phyloP scores from a whole-genome alignment of 495 filamentous ascomycete genomes.

The Venustampulla echinocandica region DNA sequence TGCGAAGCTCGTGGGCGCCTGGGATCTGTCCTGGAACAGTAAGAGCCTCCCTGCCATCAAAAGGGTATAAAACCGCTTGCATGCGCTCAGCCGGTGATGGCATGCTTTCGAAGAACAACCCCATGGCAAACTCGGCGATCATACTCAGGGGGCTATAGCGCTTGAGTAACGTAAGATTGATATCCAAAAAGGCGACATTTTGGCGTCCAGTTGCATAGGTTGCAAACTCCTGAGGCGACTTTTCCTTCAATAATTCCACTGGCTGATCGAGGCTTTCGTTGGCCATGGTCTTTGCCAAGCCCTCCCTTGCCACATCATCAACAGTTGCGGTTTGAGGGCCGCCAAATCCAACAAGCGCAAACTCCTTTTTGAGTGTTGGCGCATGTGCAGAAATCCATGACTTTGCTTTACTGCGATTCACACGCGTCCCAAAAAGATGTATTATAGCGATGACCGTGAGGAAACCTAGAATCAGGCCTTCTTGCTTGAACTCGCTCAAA shows the following conservation, averaged over 20 bases:
- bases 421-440: conserved; percentile 73
- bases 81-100: conserved; percentile 56
- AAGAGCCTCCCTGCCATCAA: conserved; percentile 83
- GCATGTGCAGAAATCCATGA: conserved; percentile 72
- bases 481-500: conserved; percentile 73
- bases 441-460: conserved; percentile 65
- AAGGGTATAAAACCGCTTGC: conserved; percentile 70
- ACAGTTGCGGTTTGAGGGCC: conserved; percentile 27
- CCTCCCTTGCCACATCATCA: conserved; percentile 36
- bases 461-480: conserved; percentile 71
- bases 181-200: conserved; percentile 85
- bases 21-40: conserved; percentile 49
- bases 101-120: conserved; percentile 70
- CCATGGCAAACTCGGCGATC: conserved; percentile 59
- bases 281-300: conserved; percentile 31
- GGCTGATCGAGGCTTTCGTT: conserved; percentile 22
- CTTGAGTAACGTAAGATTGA: conserved; percentile 74
- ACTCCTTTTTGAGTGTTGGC: conserved; percentile 67
- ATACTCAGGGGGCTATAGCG: conserved; percentile 79
- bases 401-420: conserved; percentile 71
- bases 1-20: conserved; percentile 44
- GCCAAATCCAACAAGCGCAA: conserved; percentile 78
- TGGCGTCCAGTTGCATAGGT: conserved; percentile 90
- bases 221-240: conserved; percentile 69
- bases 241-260: conserved; percentile 68